These are phyloP conservation scores for Excoecaria agallocha DNA, from an alignment of 345 rosid genomes.

Conservation along the genomic window DNA sequence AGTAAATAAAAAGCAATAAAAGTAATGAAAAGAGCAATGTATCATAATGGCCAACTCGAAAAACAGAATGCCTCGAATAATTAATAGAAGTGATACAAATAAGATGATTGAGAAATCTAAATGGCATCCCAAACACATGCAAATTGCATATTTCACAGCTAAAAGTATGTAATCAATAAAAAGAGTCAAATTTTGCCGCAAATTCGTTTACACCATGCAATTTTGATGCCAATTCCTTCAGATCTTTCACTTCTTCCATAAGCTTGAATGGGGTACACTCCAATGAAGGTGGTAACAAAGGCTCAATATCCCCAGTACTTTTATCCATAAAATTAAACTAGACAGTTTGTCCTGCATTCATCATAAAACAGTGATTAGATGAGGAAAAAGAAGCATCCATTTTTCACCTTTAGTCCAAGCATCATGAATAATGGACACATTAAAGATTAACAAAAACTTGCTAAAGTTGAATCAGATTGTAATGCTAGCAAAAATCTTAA, in stretches of 20 bases:
- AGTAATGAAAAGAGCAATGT: too few relatives aligned
- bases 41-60: too few relatives aligned
- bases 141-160: too few relatives aligned
- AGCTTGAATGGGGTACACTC: conserved; percentile 67
- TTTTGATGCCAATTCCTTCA: conserved; percentile 69
- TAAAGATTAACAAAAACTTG: background rate
- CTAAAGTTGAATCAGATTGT: background rate
- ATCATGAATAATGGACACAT: background rate
- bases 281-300: conserved; percentile 45
- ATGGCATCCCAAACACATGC: too few relatives aligned
- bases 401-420: background rate
- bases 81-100: too few relatives aligned
- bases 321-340: conserved; percentile 65
- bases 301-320: conserved; percentile 35
- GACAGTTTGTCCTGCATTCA: conserved; percentile 60
- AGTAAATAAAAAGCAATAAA: too few relatives aligned
- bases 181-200: conserved; percentile 54
- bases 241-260: conserved; percentile 74
- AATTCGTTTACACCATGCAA: conserved; percentile 59
- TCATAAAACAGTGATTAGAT: background rate
- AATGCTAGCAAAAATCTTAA: background rate
- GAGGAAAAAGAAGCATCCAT: background rate
- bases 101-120: too few relatives aligned
- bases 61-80: too few relatives aligned
- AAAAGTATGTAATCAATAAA: background rate